phyloP scores from a whole-genome alignment of 192 early-diverging fungal species.

The Coemansia sp. region DNA sequence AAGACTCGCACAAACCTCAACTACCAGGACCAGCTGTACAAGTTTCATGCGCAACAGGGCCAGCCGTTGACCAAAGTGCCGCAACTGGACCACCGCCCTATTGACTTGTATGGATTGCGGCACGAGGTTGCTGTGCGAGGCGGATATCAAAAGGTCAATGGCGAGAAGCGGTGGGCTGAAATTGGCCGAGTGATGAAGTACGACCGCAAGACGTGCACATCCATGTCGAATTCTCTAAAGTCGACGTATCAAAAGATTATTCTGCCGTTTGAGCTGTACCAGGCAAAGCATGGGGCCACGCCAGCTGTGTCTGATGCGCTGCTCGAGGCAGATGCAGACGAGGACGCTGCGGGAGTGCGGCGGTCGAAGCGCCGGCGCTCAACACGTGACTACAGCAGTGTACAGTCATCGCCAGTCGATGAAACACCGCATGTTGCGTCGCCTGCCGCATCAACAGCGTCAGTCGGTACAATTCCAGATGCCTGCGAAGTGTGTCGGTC shows the following conservation, averaged over 20 bases:
- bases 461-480: constrained; percentile 44
- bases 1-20: constrained; percentile 81
- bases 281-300: constrained; percentile 53
- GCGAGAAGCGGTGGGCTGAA: constrained; percentile 81
- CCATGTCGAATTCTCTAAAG: constrained; percentile 73
- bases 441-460: constrained; percentile 20
- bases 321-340: not conserved
- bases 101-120: constrained; percentile 80
- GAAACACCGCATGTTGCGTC: constrained; percentile 21
- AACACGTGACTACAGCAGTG: constrained; percentile 10
- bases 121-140: constrained; percentile 78
- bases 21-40: constrained; percentile 87
- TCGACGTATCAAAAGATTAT: constrained; percentile 65
- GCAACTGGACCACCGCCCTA: constrained; percentile 78
- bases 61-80: constrained; percentile 76
- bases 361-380: constrained; percentile 46
- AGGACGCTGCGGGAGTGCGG: constrained; percentile 11
- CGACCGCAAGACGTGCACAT: constrained; percentile 70
- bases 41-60: constrained; percentile 82
- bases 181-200: constrained; percentile 75
- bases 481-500: constrained; percentile 44
- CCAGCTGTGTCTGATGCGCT: not conserved
- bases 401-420: not conserved
- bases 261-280: constrained; percentile 69
- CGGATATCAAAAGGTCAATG: constrained; percentile 71